These are phyloP conservation scores for Diaporthe helianthi DNA, from an alignment of 2,329 filamentous ascomycete genomes.

Conservation along the genomic window DNA sequence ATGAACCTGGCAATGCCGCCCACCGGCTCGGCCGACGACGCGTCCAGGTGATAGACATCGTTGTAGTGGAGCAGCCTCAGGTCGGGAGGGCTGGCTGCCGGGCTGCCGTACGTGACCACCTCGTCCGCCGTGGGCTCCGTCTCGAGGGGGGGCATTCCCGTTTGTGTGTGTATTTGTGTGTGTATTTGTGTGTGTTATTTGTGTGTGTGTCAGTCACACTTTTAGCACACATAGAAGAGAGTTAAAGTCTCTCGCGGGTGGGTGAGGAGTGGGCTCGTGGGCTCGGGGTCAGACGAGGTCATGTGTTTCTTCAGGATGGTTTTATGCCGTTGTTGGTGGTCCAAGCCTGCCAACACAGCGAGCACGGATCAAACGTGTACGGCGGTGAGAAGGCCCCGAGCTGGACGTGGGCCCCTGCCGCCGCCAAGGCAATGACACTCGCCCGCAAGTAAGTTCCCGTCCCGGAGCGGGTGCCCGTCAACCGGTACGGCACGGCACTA, in stretches of 20 bases:
- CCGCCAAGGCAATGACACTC: neutral
- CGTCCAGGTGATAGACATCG: conserved; percentile 90
- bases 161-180: too few relatives aligned
- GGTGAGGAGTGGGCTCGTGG: too few relatives aligned
- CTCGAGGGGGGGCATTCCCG: conserved; percentile 28
- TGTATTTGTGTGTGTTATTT: neutral
- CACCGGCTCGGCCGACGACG: conserved; percentile 77
- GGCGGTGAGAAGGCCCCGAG: neutral
- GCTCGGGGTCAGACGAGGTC: too few relatives aligned
- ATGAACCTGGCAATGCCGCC: conserved; percentile 85
- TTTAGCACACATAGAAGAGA: too few relatives aligned
- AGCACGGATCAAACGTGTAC: neutral
- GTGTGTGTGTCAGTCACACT: neutral
- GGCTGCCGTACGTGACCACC: conserved; percentile 43
- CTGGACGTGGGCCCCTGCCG: neutral
- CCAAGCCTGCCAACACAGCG: conserved; percentile 11
- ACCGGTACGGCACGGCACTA: too few relatives aligned
- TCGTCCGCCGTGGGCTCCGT: conserved; percentile 32
- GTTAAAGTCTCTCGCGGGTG: too few relatives aligned
- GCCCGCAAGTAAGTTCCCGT: neutral
- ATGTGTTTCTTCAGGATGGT: too few relatives aligned
- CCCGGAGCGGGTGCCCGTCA: neutral
- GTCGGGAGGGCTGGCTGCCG: conserved; percentile 59
- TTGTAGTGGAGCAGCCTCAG: conserved; percentile 90
- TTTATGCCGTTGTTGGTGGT: neutral